phyloP scores from a whole-genome alignment of 805 yeast species.

The Lachancea nothofagi region DNA sequence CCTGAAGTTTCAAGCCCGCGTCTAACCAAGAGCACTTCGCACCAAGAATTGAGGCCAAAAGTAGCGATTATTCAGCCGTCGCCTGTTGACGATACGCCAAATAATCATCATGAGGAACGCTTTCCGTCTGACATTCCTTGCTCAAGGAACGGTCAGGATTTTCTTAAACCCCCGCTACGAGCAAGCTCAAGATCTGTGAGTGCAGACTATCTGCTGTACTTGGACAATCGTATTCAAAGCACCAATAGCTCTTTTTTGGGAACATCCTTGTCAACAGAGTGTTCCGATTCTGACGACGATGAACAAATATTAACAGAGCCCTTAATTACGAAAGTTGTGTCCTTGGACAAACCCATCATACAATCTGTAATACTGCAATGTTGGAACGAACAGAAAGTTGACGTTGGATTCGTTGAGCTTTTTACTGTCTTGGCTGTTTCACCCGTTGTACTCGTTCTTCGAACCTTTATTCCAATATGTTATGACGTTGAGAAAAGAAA shows the following conservation, averaged over 20 bases:
- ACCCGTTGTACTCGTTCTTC: not conserved
- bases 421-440: conserved; percentile 1
- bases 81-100: not conserved
- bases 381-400: conserved; percentile 1
- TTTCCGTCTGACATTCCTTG: too few relatives aligned
- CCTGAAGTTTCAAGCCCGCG: conserved; percentile 3
- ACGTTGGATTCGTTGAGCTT: not conserved
- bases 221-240: conserved; percentile 7
- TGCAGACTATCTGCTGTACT: conserved; percentile 7
- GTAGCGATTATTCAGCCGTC: not conserved
- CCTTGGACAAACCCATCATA: conserved; percentile 3
- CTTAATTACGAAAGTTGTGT: not conserved
- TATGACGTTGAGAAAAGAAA: not conserved
- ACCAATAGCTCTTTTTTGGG: not conserved
- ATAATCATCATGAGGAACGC: not conserved
- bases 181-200: conserved; percentile 7
- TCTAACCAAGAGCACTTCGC: conserved; percentile 14
- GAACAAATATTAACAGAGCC: not conserved
- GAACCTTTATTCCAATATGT: conserved; percentile 1
- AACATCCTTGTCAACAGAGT: not conserved
- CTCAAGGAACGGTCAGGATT: not conserved
- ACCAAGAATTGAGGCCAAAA: conserved; percentile 13
- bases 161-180: conserved; percentile 1
- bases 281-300: not conserved
- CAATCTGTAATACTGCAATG: conserved; percentile 1